A percentile compares a stretch with the other conserved stretches of the same genome.
phyloP scores from a whole-genome alignment of 441 rosid genomes.

The Erodium moschatum region DNA sequence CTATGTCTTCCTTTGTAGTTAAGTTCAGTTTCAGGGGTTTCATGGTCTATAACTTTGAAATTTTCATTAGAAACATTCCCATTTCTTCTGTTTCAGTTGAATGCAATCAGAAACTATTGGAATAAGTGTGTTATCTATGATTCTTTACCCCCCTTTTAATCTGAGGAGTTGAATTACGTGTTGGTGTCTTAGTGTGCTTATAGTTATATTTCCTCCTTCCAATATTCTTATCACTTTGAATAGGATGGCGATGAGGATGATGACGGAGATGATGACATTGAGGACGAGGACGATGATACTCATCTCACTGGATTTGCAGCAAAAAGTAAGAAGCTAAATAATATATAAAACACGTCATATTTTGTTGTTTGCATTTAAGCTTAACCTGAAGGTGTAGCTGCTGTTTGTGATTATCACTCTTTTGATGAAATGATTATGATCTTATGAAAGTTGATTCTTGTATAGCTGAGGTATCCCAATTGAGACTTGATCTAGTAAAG shows the following conservation, averaged over 20 bases:
- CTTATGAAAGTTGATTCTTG: neutral
- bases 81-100: neutral
- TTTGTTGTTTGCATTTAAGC: neutral
- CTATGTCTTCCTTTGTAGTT: neutral
- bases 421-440: neutral
- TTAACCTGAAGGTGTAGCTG: neutral
- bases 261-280: constrained; percentile 28
- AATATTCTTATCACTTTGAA: neutral
- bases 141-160: neutral
- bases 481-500: neutral
- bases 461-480: neutral
- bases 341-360: neutral
- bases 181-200: neutral
- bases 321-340: constrained; percentile 41
- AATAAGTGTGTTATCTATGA: neutral
- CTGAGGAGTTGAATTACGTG: neutral
- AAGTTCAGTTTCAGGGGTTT: neutral
- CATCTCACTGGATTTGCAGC: constrained; percentile 41
- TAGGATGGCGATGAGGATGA: constrained; percentile 31
- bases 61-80: neutral
- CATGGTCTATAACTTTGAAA: neutral
- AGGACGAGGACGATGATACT: constrained; percentile 35
- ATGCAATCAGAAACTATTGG: neutral
- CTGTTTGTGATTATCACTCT: neutral
- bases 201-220: neutral